Conservation (phyloP, 345 rosid species). For the Orychophragmus violaceus region DNA sequence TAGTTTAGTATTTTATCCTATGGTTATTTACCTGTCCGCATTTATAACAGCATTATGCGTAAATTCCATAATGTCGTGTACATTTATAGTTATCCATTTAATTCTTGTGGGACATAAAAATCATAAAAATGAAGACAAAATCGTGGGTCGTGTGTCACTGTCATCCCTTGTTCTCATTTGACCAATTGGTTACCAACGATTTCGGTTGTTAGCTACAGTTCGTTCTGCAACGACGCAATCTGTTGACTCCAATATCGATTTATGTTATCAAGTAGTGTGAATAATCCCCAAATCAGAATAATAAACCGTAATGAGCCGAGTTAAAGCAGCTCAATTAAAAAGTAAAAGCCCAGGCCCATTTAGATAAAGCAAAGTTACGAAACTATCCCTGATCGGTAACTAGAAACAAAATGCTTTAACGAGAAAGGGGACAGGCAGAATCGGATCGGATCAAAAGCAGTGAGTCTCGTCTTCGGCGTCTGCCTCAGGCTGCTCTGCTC, state of each 20-base stretch:
- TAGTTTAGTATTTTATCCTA: too few species aligned
- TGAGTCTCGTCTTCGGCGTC: constrained; percentile 23
- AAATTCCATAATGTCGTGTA: not conserved
- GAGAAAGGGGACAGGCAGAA: constrained; percentile 22
- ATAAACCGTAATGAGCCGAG: not conserved
- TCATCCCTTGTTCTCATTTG: constrained; percentile 6
- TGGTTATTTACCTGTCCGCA: not conserved
- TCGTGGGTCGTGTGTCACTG: not conserved
- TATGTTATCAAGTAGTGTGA: not conserved
- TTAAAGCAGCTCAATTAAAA: not conserved
- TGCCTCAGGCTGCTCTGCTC: constrained; percentile 25
- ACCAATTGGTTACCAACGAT: constrained; percentile 19
- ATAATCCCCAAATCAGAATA: not conserved
- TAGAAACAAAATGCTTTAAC: not conserved
- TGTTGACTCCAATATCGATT: too few species aligned
- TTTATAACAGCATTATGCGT: not conserved
- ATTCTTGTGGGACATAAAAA: constrained; percentile 12
- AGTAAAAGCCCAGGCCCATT: not conserved
- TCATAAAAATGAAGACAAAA: constrained; percentile 3
- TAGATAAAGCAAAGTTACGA: not conserved
- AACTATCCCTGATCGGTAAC: constrained; percentile 4
- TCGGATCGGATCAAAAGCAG: constrained; percentile 27
- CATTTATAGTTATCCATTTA: not conserved
- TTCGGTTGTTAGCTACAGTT: constrained; percentile 10
- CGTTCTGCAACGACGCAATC: not conserved